Percentiles rank a stretch among this genome's conserved stretches.
These are phyloP conservation scores for Globisporangium okanoganense DNA, from an alignment of 352 stramenopile genomes.

Conservation along the genomic window DNA sequence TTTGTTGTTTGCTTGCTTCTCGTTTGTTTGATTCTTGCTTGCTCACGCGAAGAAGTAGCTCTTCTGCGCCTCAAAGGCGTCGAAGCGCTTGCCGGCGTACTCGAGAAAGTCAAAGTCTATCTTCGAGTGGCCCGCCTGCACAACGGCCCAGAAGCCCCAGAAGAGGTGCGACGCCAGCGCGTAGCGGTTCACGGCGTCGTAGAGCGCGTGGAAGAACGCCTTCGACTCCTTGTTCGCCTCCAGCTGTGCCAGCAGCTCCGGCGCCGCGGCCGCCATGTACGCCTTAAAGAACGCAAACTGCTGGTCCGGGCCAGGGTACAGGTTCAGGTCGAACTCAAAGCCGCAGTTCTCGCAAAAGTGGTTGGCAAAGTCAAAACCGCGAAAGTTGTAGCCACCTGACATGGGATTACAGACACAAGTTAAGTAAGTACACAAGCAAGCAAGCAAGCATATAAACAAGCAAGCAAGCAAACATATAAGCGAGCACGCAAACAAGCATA, in stretches of 20 bases:
- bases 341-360: constrained; percentile 94
- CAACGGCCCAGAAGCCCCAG: constrained; percentile 93
- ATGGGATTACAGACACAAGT: background rate
- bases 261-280: constrained; percentile 76
- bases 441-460: background rate
- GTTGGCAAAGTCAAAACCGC: constrained; percentile 93
- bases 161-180: constrained; percentile 90
- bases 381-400: constrained; percentile 87
- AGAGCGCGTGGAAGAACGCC: constrained; percentile 79
- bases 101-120: constrained; percentile 90
- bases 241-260: constrained; percentile 56
- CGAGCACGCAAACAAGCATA: background rate
- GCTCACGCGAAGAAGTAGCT: constrained; percentile 52
- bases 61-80: constrained; percentile 72
- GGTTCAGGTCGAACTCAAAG: constrained; percentile 88
- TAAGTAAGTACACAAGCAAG: background rate
- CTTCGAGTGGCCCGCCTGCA: constrained; percentile 88
- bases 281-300: constrained; percentile 85
- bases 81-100: constrained; percentile 81
- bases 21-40: background rate
- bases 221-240: constrained; percentile 73
- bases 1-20: background rate
- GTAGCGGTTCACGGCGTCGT: constrained; percentile 85
- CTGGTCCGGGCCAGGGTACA: constrained; percentile 79
- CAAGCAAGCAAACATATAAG: background rate